phyloP scores from a whole-genome alignment of 495 filamentous ascomycete species.

The Trypethelium eluteriae region DNA sequence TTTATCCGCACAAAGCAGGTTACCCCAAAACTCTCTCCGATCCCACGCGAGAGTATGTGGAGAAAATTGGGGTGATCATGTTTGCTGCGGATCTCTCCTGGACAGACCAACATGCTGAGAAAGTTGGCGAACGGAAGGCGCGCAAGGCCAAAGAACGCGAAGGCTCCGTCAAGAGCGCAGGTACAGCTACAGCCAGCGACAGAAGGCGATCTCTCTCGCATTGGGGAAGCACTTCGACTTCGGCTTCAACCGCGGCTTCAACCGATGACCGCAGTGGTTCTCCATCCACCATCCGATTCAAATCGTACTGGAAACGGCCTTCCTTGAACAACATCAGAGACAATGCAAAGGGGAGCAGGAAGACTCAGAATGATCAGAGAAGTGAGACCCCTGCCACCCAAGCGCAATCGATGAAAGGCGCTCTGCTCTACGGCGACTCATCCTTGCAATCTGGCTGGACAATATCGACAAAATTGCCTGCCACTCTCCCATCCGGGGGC shows the following conservation, averaged over 20 bases:
- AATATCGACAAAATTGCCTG: conserved; percentile 6
- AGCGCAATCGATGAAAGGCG: background rate
- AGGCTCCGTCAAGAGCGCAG: background rate
- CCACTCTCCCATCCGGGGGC: conserved; percentile 6
- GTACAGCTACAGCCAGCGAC: background rate
- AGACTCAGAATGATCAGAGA: background rate
- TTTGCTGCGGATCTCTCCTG: conserved; percentile 7
- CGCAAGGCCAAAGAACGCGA: conserved; percentile 5
- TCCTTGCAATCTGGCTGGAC: background rate
- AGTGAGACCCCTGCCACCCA: background rate
- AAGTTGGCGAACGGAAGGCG: conserved; percentile 8
- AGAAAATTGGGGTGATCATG: background rate
- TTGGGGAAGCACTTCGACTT: background rate
- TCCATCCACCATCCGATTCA: background rate
- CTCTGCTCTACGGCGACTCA: background rate
- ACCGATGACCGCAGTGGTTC: background rate
- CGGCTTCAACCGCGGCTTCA: background rate
- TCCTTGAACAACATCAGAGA: background rate
- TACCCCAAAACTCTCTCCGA: background rate
- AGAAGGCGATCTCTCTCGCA: background rate
- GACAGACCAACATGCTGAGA: conserved; percentile 6
- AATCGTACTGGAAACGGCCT: conserved; percentile 1
- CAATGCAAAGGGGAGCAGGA: background rate
- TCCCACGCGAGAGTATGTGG: background rate
- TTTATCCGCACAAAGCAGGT: background rate